Percentiles rank a stretch among this genome's conserved stretches.
These are phyloP conservation scores for Trichoderma cornu-damae DNA, from an alignment of 2,329 filamentous ascomycete genomes.

Conservation along the genomic window DNA sequence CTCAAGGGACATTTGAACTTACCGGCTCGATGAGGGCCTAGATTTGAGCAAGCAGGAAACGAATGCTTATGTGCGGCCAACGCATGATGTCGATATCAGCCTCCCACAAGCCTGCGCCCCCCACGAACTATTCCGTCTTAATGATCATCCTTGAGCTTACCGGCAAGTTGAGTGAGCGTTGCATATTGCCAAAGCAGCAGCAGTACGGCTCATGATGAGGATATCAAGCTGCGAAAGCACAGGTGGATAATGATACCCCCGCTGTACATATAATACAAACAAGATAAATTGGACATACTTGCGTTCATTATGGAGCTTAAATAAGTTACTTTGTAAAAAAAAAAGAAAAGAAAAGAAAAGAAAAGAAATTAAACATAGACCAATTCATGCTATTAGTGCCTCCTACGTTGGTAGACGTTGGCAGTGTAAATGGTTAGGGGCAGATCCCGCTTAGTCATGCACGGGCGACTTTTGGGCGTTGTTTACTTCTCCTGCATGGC, in stretches of 20 bases:
- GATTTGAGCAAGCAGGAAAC: neutral
- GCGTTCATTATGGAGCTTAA: neutral
- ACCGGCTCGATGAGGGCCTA: neutral
- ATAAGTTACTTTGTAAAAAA: neutral
- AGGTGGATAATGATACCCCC: slow-evolving; percentile 9
- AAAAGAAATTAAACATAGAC: too few relatives aligned
- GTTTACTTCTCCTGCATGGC: slow-evolving; percentile 39
- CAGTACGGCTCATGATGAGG: neutral
- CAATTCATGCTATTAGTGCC: neutral
- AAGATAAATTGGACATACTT: neutral
- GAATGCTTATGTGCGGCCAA: neutral
- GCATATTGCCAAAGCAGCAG: neutral
- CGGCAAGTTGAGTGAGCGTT: neutral
- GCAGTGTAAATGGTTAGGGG: too few relatives aligned
- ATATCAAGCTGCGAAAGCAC: neutral
- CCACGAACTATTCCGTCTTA: neutral
- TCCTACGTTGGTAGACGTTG: too few relatives aligned
- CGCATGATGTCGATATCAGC: neutral
- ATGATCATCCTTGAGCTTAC: neutral
- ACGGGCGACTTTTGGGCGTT: slow-evolving; percentile 28
- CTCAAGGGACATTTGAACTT: neutral
- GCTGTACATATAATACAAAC: neutral
- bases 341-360: too few relatives aligned
- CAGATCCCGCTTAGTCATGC: slow-evolving; percentile 25
- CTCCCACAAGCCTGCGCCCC: too few relatives aligned